These are phyloP conservation scores for Neofusicoccum ribis DNA, from an alignment of 2,329 filamentous ascomycete genomes.

Conservation along the genomic window DNA sequence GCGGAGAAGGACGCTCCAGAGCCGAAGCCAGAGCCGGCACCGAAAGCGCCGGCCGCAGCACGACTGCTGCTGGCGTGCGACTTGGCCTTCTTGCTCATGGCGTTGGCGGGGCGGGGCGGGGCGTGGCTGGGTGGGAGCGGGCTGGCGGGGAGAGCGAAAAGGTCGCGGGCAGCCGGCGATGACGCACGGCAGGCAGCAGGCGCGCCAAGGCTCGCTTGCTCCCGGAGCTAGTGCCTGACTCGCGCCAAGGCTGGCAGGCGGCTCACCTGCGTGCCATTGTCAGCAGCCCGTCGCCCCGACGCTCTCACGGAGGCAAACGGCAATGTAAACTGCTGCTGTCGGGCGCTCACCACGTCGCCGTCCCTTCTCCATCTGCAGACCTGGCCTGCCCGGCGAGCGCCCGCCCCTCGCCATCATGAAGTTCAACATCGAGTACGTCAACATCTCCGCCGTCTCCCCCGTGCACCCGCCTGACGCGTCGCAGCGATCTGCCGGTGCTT, in stretches of 20 bases:
- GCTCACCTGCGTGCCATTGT: conserved; percentile 18
- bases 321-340: conserved; percentile 15
- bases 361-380: not conserved
- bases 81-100: conserved; percentile 64
- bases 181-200: conserved; percentile 4
- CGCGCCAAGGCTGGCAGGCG: conserved; percentile 7
- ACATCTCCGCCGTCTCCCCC: not conserved
- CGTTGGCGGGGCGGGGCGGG: conserved; percentile 21
- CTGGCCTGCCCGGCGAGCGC: not conserved
- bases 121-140: not conserved
- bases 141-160: not conserved
- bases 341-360: conserved; percentile 18
- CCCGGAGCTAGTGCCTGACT: conserved; percentile 13
- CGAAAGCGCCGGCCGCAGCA: conserved; percentile 49
- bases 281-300: not conserved
- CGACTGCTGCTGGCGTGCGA: conserved; percentile 65
- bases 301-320: not conserved
- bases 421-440: conserved; percentile 70
- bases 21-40: conserved; percentile 35
- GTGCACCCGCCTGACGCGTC: not conserved
- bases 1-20: conserved; percentile 42
- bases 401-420: conserved; percentile 61
- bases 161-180: conserved; percentile 4
- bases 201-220: conserved; percentile 9
- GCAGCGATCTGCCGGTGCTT: conserved; percentile 66